A percentile compares a stretch with the other conserved stretches of the same genome.
phyloP scores from a whole-genome alignment of 805 yeast genomes.

The Priceomyces castillae region DNA sequence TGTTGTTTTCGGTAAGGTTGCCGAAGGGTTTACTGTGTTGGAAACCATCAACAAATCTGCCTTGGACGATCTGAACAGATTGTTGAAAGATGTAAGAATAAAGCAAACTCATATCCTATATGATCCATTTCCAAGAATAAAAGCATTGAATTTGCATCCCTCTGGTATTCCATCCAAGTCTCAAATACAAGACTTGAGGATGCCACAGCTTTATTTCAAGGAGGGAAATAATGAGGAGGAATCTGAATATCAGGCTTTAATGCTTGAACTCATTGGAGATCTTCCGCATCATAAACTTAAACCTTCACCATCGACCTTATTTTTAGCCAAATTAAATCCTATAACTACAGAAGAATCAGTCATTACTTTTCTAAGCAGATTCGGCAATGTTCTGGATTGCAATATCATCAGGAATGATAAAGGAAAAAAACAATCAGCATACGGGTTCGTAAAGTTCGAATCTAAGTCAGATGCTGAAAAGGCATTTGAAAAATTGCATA shows the following conservation, averaged over 20 bases:
- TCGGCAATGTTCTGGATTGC: slow-evolving; percentile 53
- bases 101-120: slow-evolving; percentile 48
- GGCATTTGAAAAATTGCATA: slow-evolving; percentile 64
- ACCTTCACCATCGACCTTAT: slow-evolving; percentile 61
- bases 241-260: slow-evolving; percentile 53
- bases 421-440: slow-evolving; percentile 53
- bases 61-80: slow-evolving; percentile 29
- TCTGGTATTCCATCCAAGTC: slow-evolving; percentile 10
- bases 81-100: slow-evolving; percentile 39
- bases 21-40: slow-evolving; percentile 49
- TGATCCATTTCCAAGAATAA: slow-evolving; percentile 44
- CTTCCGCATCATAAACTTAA: slow-evolving; percentile 53
- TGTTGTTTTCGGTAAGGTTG: slow-evolving; percentile 48
- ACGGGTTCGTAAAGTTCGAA: slow-evolving; percentile 62
- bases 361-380: slow-evolving; percentile 54
- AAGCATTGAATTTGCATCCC: slow-evolving; percentile 20
- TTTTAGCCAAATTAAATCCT: slow-evolving; percentile 63
- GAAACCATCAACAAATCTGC: slow-evolving; percentile 40
- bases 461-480: slow-evolving; percentile 49
- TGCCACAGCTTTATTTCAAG: slow-evolving; percentile 14
- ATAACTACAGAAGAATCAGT: slow-evolving; percentile 59
- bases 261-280: slow-evolving; percentile 64
- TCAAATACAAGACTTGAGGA: slow-evolving; percentile 12
- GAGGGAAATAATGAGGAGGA: slow-evolving; percentile 17
- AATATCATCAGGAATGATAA: slow-evolving; percentile 50